Conservation (phyloP, 2,329 filamentous ascomycete genomes). For the Emmonsiellopsis sp. region DNA sequence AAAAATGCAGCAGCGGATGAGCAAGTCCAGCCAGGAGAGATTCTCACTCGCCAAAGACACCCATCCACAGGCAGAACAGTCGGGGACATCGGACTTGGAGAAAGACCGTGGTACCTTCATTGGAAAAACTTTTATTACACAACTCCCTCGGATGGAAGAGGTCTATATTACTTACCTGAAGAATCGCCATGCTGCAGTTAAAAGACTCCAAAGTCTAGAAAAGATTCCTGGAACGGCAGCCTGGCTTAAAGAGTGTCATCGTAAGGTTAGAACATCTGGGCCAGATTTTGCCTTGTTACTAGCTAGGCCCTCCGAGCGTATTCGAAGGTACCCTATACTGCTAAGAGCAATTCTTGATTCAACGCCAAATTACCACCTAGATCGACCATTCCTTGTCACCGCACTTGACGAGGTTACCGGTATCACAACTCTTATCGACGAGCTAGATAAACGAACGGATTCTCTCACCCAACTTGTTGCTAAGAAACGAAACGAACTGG, state of each 20-base stretch:
- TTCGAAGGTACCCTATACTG: neutral
- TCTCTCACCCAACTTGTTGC: no score
- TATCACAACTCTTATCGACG: no score
- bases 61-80: neutral
- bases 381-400: no score
- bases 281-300: neutral
- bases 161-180: slow-evolving; percentile 56
- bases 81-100: slow-evolving; percentile 53
- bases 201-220: slow-evolving; percentile 15
- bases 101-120: slow-evolving; percentile 50
- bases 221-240: neutral
- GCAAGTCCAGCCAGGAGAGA: neutral
- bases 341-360: no score
- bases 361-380: no score
- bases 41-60: neutral
- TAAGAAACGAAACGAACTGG: no score
- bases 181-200: slow-evolving; percentile 55
- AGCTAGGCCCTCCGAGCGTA: neutral
- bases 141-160: slow-evolving; percentile 51
- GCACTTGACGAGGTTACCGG: no score
- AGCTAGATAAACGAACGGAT: no score
- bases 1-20: neutral
- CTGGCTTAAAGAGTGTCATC: neutral
- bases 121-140: slow-evolving; percentile 48
- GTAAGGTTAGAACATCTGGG: neutral